A percentile compares a stretch with the other conserved stretches of the same genome.
phyloP scores from a whole-genome alignment of 768 basidiomycete genomes.

The Amylocystis lapponica region DNA sequence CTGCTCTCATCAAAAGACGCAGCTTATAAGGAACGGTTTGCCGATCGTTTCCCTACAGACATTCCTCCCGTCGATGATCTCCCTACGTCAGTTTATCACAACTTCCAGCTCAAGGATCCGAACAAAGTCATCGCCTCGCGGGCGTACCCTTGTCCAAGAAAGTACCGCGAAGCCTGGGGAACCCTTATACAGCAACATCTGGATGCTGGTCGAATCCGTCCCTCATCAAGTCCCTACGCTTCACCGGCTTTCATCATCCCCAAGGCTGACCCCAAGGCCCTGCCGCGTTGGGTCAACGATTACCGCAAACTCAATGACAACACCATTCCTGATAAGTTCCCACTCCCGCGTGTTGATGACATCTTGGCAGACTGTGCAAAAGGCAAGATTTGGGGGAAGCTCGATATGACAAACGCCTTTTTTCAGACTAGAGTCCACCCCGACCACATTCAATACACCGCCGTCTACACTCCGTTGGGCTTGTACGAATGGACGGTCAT shows the following conservation, averaged over 20 bases:
- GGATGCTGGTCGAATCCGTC: constrained; percentile 38
- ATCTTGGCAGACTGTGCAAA: constrained; percentile 13
- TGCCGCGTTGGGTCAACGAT: constrained; percentile 18
- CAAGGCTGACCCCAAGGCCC: constrained; percentile 6
- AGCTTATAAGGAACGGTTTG: neutral
- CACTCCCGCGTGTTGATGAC: constrained; percentile 14
- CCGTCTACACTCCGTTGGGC: constrained; percentile 33
- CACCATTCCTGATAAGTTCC: constrained; percentile 11
- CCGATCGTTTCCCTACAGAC: constrained; percentile 14
- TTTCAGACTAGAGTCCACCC: constrained; percentile 31
- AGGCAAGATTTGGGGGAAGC: constrained; percentile 11
- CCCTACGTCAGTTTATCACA: constrained; percentile 12
- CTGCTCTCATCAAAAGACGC: too few relatives aligned
- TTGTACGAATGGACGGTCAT: constrained; percentile 39
- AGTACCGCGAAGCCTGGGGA: constrained; percentile 1
- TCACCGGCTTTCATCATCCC: neutral
- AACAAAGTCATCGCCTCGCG: neutral
- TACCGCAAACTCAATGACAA: constrained; percentile 13
- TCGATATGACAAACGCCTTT: constrained; percentile 14
- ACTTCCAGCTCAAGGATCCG: constrained; percentile 12
- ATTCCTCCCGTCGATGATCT: constrained; percentile 17
- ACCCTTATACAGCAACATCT: constrained; percentile 24
- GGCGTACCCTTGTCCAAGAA: neutral
- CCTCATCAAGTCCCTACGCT: constrained; percentile 26
- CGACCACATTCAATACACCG: constrained; percentile 27